phyloP scores from a whole-genome alignment of 192 early-diverging fungal genomes.

The Dissophora globulifera region DNA sequence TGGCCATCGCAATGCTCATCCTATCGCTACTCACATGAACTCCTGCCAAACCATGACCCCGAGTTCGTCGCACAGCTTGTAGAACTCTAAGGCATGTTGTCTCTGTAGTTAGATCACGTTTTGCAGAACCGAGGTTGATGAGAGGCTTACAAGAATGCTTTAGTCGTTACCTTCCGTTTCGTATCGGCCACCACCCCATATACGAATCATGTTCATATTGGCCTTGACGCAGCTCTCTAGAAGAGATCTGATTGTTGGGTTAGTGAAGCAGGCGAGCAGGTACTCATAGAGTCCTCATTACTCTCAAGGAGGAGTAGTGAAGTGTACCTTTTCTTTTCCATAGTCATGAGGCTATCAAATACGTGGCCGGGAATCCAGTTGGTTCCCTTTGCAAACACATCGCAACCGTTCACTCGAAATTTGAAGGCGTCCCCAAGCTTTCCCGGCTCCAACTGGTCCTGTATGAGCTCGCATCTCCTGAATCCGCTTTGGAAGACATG shows the following conservation, averaged over 20 bases:
- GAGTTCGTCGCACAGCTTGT: constrained; percentile 60
- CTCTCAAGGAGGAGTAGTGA: not conserved
- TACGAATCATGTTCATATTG: constrained; percentile 68
- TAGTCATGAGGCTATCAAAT: constrained; percentile 48
- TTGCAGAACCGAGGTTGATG: no score
- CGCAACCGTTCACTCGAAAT: constrained; percentile 59
- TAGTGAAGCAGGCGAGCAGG: no score
- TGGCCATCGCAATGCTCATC: no score
- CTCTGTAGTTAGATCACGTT: no score
- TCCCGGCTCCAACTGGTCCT: constrained; percentile 26
- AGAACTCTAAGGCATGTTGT: constrained; percentile 54
- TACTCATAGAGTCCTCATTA: no score
- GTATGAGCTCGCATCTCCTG: constrained; percentile 39
- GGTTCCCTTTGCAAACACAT: constrained; percentile 58
- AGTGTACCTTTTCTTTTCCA: constrained; percentile 24
- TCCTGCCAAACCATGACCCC: constrained; percentile 73
- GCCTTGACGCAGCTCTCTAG: constrained; percentile 50
- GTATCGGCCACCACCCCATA: constrained; percentile 70
- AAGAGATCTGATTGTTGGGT: constrained; percentile 28
- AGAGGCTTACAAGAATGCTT: not conserved
- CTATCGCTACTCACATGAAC: constrained; percentile 58
- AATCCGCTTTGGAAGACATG: constrained; percentile 42
- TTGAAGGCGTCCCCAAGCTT: constrained; percentile 54
- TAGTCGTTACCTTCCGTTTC: constrained; percentile 35
- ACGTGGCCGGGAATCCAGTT: constrained; percentile 73